Conservation (phyloP, 2,329 filamentous ascomycete species). For the Magnaporthiopsis rhizophila region DNA sequence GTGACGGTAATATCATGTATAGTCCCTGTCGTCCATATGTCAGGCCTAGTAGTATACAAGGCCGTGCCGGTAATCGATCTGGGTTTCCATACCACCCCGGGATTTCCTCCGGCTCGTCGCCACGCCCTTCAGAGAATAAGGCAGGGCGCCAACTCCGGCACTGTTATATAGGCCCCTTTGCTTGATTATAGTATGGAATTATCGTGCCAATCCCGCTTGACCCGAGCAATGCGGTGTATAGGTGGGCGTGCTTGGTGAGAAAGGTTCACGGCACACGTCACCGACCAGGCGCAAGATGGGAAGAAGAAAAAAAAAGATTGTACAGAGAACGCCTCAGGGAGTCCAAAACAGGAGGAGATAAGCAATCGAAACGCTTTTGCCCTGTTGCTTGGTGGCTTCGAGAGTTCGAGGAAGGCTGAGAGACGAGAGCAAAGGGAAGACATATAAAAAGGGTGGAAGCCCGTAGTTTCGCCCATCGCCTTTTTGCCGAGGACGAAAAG, state of each 20-base stretch:
- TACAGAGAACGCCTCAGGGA: constrained; percentile 5
- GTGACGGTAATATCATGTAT: too few relatives aligned
- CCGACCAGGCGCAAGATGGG: neutral
- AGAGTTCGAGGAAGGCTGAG: neutral
- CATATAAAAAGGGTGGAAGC: constrained; percentile 8
- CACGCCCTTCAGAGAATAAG: too few relatives aligned
- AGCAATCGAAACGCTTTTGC: neutral
- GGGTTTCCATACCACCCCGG: too few relatives aligned
- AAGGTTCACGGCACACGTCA: neutral
- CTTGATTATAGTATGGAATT: neutral
- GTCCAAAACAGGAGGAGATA: constrained; percentile 3
- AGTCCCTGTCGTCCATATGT: too few relatives aligned
- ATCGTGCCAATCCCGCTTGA: neutral
- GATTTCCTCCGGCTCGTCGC: too few relatives aligned
- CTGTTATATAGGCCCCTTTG: too few relatives aligned
- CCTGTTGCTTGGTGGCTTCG: neutral
- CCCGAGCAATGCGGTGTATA: neutral
- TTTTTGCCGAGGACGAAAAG: constrained; percentile 4
- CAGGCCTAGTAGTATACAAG: too few relatives aligned
- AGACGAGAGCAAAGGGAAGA: neutral
- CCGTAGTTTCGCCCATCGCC: neutral
- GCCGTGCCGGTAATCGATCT: too few relatives aligned
- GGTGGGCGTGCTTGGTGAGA: neutral
- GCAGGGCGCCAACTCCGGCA: too few relatives aligned
- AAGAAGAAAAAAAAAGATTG: neutral